phyloP scores from a whole-genome alignment of 2,329 filamentous ascomycete species.

The Incumbomyces delicatus region DNA sequence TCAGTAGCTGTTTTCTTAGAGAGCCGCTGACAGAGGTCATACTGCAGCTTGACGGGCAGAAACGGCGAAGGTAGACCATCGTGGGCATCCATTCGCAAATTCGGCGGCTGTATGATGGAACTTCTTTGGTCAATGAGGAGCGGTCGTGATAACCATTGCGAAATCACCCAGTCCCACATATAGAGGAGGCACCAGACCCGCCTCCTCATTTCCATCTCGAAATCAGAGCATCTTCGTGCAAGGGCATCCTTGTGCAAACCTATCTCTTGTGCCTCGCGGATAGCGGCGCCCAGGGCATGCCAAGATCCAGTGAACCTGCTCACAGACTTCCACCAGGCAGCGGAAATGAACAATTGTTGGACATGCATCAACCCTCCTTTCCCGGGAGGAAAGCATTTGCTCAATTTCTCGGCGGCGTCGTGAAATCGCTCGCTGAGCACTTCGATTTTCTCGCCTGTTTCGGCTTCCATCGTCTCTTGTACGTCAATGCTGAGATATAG shows the following conservation, averaged over 20 bases:
- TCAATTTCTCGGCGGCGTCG: constrained; percentile 34
- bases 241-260: constrained; percentile 35
- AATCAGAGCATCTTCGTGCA: constrained; percentile 31
- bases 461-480: constrained; percentile 35
- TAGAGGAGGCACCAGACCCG: constrained; percentile 39
- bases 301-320: constrained; percentile 40
- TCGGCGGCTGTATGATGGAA: constrained; percentile 32
- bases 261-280: constrained; percentile 41
- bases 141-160: constrained; percentile 34
- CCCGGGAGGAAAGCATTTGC: constrained; percentile 33
- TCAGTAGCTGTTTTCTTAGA: constrained; percentile 16
- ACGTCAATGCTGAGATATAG: constrained; percentile 32
- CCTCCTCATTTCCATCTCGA: constrained; percentile 39
- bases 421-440: constrained; percentile 34
- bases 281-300: constrained; percentile 36
- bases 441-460: constrained; percentile 32
- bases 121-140: constrained; percentile 35
- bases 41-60: constrained; percentile 34
- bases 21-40: constrained; percentile 27
- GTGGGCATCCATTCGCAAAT: constrained; percentile 28
- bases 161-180: constrained; percentile 43
- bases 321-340: constrained; percentile 40
- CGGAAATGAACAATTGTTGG: constrained; percentile 41
- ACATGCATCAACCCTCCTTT: constrained; percentile 37
- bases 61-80: constrained; percentile 35